Conservation (phyloP, 306 rosid genomes). For the Dalbergia cochinchinensis region DNA sequence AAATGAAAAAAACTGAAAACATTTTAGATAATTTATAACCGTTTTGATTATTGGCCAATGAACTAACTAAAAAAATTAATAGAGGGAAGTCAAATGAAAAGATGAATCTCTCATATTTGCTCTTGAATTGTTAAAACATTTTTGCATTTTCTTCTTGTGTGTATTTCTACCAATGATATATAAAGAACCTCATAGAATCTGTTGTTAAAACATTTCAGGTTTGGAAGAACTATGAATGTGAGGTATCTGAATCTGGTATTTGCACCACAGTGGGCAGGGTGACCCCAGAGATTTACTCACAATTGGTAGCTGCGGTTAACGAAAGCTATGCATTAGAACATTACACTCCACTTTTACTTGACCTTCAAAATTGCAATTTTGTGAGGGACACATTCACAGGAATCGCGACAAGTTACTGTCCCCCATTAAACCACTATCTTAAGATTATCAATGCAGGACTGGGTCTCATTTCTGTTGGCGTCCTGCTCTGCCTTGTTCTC, state of each 20-base stretch:
- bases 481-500: slow-evolving; percentile 87
- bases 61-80: neutral
- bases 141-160: slow-evolving; percentile 21
- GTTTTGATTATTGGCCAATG: slow-evolving; percentile 7
- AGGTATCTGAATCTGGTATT: slow-evolving; percentile 64
- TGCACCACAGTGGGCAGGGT: slow-evolving; percentile 85
- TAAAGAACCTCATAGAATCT: slow-evolving; percentile 33
- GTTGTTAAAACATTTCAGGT: slow-evolving; percentile 61
- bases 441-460: slow-evolving; percentile 79
- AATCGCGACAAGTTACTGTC: slow-evolving; percentile 78
- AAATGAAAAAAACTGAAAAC: slow-evolving; percentile 1
- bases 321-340: slow-evolving; percentile 95
- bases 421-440: slow-evolving; percentile 76
- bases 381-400: slow-evolving; percentile 83
- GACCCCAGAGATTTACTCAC: slow-evolving; percentile 70
- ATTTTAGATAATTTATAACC: neutral
- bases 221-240: slow-evolving; percentile 80
- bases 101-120: slow-evolving; percentile 22
- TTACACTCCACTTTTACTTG: slow-evolving; percentile 82
- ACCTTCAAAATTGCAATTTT: slow-evolving; percentile 92
- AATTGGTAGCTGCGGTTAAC: slow-evolving; percentile 80
- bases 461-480: slow-evolving; percentile 87
- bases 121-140: neutral
- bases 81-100: neutral
- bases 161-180: neutral